phyloP scores from a whole-genome alignment of 768 basidiomycete species.

The Pleurotus tuoliensis region DNA sequence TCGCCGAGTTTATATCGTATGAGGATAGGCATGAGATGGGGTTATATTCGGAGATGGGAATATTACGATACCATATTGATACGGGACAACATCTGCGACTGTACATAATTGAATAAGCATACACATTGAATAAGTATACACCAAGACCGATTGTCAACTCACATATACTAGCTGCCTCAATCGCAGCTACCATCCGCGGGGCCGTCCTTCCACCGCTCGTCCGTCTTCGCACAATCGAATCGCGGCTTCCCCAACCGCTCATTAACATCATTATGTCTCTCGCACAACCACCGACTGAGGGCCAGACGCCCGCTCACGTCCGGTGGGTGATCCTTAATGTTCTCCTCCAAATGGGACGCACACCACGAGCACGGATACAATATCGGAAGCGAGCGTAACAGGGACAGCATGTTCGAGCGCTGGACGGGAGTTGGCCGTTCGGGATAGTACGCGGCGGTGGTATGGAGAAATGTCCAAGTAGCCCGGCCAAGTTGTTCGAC shows the following conservation, averaged over 20 bases:
- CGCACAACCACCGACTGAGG: constrained; percentile 85
- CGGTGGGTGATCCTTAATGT: constrained; percentile 64
- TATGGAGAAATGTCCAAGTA: constrained; percentile 96
- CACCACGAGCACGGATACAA: constrained; percentile 90
- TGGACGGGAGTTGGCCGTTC: constrained; percentile 71
- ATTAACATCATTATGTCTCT: constrained; percentile 92
- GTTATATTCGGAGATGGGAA: too few relatives aligned
- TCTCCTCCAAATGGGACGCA: constrained; percentile 74
- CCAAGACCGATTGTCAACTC: not conserved
- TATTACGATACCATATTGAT: too few relatives aligned
- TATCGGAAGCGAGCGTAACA: constrained; percentile 72
- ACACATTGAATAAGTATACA: too few relatives aligned
- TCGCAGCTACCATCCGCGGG: constrained; percentile 87
- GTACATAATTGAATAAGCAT: too few relatives aligned
- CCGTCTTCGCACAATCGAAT: constrained; percentile 81
- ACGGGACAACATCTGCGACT: too few relatives aligned
- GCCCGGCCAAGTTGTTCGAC: constrained; percentile 85
- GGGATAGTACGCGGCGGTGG: constrained; percentile 94
- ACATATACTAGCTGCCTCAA: constrained; percentile 25
- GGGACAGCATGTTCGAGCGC: constrained; percentile 77
- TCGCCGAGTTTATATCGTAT: too few relatives aligned
- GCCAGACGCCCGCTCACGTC: constrained; percentile 69
- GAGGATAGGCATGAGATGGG: too few relatives aligned
- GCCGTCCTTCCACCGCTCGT: constrained; percentile 92
- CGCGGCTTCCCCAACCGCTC: constrained; percentile 73